These are phyloP conservation scores for Liriodendron chinense DNA, from an alignment of 164 flowering plant species.

Conservation along the genomic window DNA sequence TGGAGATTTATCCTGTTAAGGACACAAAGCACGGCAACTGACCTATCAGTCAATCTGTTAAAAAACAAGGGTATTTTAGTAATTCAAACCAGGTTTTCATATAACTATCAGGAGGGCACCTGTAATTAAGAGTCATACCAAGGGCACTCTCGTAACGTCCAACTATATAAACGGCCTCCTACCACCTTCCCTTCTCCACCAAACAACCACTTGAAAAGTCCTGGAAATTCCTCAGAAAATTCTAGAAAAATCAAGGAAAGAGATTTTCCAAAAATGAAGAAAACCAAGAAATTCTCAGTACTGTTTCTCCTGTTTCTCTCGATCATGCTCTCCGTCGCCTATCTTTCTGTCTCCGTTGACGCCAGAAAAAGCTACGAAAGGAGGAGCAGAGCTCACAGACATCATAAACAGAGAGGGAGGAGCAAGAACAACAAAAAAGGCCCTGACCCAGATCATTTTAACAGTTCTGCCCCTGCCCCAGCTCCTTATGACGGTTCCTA, in stretches of 20 bases:
- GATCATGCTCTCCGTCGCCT: conserved; percentile 13
- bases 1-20: too few relatives aligned
- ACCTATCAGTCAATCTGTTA: background rate
- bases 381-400: conserved; percentile 33
- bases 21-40: too few relatives aligned
- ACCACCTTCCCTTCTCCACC: conserved; percentile 23
- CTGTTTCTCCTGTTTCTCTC: conserved; percentile 20
- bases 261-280: conserved; percentile 27
- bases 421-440: conserved; percentile 13
- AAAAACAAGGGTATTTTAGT: background rate
- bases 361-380: conserved; percentile 40
- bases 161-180: conserved; percentile 33
- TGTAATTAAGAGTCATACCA: conserved; percentile 14
- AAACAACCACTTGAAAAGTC: conserved; percentile 14
- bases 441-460: conserved; percentile 13
- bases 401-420: conserved; percentile 29
- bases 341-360: conserved; percentile 29
- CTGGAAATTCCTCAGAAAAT: background rate
- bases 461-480: conserved; percentile 28
- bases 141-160: conserved; percentile 17
- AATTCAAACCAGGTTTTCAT: background rate
- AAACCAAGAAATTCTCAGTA: conserved; percentile 20
- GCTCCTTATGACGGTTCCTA: conserved; percentile 22
- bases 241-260: conserved; percentile 1
- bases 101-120: background rate